phyloP scores from a whole-genome alignment of 306 rosid species.

The Chamaecrista fasciculata region DNA sequence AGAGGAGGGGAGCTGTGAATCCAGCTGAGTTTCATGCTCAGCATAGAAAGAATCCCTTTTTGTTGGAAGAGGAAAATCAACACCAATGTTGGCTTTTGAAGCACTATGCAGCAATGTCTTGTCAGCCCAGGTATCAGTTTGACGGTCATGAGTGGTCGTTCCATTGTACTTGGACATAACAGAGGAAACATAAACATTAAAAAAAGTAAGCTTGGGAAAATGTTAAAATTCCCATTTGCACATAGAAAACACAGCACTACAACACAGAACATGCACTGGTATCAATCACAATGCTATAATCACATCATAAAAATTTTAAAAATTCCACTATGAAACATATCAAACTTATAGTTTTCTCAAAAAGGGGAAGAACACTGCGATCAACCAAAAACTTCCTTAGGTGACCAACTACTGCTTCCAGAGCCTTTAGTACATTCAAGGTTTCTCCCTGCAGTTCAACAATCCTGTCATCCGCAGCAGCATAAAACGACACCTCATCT shows the following conservation, averaged over 20 bases:
- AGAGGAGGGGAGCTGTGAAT: conserved; percentile 58
- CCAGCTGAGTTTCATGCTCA: conserved; percentile 66
- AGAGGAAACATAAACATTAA: conserved; percentile 5
- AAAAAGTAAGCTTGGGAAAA: not conserved
- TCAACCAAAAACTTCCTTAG: conserved; percentile 92
- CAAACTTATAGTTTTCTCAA: conserved; percentile 75
- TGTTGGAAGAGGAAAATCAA: conserved; percentile 49
- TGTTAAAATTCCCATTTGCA: conserved; percentile 18
- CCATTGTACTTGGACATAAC: conserved; percentile 42
- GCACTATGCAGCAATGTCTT: conserved; percentile 46
- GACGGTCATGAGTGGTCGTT: conserved; percentile 59
- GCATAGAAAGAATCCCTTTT: conserved; percentile 63
- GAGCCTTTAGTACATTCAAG: conserved; percentile 73
- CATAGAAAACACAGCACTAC: conserved; percentile 8
- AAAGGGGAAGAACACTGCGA: conserved; percentile 81
- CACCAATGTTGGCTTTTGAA: conserved; percentile 48
- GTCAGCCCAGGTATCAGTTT: conserved; percentile 61
- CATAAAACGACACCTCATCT: conserved; percentile 72
- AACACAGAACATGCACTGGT: not conserved
- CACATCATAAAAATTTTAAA: not conserved
- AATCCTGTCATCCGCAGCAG: conserved; percentile 50
- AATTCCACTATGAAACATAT: not conserved
- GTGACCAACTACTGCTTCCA: conserved; percentile 83
- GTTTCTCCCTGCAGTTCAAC: conserved; percentile 92
- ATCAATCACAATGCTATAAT: not conserved